Evolutionary conservation across 2,329 filamentous ascomycete species (phyloP).

Genomic region (Penicillium sp.): DNA sequence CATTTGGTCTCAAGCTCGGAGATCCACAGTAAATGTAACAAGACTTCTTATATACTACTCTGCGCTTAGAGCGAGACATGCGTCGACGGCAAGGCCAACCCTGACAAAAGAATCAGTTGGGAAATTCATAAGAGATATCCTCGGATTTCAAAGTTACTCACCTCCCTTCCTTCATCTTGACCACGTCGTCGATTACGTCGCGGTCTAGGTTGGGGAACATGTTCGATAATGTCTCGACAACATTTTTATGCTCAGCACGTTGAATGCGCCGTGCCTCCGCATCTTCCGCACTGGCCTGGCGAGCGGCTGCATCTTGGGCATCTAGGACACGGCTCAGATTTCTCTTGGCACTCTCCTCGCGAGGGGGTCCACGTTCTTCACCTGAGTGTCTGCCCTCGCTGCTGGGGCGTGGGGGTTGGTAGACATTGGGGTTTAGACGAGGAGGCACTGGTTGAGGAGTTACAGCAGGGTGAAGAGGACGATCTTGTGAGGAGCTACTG

Average conservation of each 20-base stretch:
- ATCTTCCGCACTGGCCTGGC: constrained; percentile 85
- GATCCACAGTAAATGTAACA: background rate
- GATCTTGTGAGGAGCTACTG: constrained; percentile 30
- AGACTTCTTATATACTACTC: constrained; percentile 31
- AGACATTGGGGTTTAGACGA: constrained; percentile 52
- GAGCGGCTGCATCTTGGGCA: constrained; percentile 83
- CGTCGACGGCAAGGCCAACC: constrained; percentile 82
- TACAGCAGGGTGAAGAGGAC: constrained; percentile 33
- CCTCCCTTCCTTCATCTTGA: constrained; percentile 92
- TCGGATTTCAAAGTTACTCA: constrained; percentile 46
- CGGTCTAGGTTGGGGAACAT: constrained; percentile 97
- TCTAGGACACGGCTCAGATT: constrained; percentile 52
- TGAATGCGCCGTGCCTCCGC: constrained; percentile 85
- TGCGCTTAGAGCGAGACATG: constrained; percentile 70
- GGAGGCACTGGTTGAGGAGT: constrained; percentile 52
- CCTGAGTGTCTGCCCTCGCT: constrained; percentile 31
- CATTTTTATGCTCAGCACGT: constrained; percentile 79
- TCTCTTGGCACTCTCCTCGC: constrained; percentile 21
- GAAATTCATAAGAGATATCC: background rate
- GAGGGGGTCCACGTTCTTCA: constrained; percentile 23
- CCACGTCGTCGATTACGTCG: constrained; percentile 95
- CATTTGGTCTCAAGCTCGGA: background rate
- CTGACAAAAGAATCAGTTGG: constrained; percentile 45
- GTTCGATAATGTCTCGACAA: constrained; percentile 89
- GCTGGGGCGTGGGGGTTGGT: constrained; percentile 45